phyloP scores from a whole-genome alignment of 2,329 filamentous ascomycete species.

The Ascochyta rabiei region DNA sequence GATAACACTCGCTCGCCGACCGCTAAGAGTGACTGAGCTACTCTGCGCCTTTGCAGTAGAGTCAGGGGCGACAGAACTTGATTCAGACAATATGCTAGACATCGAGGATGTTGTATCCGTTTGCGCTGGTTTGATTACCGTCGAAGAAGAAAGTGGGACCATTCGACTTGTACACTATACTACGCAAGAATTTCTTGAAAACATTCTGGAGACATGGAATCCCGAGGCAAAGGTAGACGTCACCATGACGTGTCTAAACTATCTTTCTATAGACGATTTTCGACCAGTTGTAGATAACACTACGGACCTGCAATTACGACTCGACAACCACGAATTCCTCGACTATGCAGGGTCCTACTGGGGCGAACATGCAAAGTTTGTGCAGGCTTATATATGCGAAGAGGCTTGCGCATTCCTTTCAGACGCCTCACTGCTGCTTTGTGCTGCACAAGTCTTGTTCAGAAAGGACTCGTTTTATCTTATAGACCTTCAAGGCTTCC shows the following conservation, averaged over 20 bases:
- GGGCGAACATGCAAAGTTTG: conserved; percentile 24
- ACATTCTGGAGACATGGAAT: conserved; percentile 27
- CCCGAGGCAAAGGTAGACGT: conserved; percentile 28
- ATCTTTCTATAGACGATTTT: conserved; percentile 31
- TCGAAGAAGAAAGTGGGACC: conserved; percentile 35
- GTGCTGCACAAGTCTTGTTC: too few relatives aligned
- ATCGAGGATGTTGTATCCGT: conserved; percentile 22
- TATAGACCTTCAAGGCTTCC: too few relatives aligned
- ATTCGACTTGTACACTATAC: conserved; percentile 41
- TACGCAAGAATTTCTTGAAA: conserved; percentile 38
- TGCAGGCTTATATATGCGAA: too few relatives aligned
- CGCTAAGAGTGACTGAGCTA: conserved; percentile 21
- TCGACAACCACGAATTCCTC: conserved; percentile 27
- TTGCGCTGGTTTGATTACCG: conserved; percentile 40
- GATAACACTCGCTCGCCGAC: conserved; percentile 21
- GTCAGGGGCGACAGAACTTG: conserved; percentile 1
- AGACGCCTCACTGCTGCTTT: too few relatives aligned
- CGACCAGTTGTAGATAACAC: too few relatives aligned
- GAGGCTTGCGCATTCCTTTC: too few relatives aligned
- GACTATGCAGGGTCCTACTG: conserved; percentile 37
- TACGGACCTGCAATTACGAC: conserved; percentile 22
- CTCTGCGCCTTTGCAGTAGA: conserved; percentile 22
- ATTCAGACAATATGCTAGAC: conserved; percentile 21
- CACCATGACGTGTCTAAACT: conserved; percentile 35
- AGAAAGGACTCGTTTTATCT: too few relatives aligned